A percentile compares a stretch with the other conserved stretches of the same genome.
Conservation (phyloP, 169 alveolate species). For the Plasmodium chabaudi region DNA sequence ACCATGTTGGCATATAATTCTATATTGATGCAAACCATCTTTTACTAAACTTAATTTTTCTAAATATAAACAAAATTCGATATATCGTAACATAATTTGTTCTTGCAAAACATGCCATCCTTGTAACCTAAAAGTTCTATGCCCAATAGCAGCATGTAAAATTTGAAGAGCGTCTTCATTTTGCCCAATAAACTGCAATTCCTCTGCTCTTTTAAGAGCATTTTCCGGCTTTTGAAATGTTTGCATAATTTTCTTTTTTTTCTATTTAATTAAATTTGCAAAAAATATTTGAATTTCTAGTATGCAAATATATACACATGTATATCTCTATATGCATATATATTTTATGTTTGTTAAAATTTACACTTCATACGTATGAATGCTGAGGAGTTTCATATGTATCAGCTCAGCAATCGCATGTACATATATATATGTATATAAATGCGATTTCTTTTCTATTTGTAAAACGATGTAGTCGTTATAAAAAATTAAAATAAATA, state of each 20-base stretch:
- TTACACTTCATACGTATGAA: too few species aligned
- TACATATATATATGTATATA: not conserved
- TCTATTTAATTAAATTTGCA: not conserved
- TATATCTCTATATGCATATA: too few species aligned
- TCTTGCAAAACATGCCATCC: slow-evolving; percentile 94
- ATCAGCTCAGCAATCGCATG: not conserved
- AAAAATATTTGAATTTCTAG: not conserved
- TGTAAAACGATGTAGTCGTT: too few species aligned
- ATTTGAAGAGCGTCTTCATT: slow-evolving; percentile 92
- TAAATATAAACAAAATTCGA: slow-evolving; percentile 90
- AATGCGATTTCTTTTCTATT: not conserved
- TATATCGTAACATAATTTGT: slow-evolving; percentile 91
- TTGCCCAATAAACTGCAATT: slow-evolving; percentile 91
- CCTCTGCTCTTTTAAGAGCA: slow-evolving; percentile 94
- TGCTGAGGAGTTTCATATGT: not conserved
- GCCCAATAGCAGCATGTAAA: slow-evolving; percentile 91
- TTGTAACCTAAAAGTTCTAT: slow-evolving; percentile 88
- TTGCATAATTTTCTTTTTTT: slow-evolving; percentile 78
- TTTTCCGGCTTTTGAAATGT: slow-evolving; percentile 93
- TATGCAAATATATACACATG: too few species aligned
- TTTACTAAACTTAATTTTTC: slow-evolving; percentile 91
- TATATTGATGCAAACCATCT: slow-evolving; percentile 93
- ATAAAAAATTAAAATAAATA: too few species aligned
- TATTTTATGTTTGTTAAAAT: too few species aligned
- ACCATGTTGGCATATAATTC: slow-evolving; percentile 92